These are phyloP conservation scores for Blepharisma undulans DNA, from an alignment of 169 alveolate species.

Conservation along the genomic window DNA sequence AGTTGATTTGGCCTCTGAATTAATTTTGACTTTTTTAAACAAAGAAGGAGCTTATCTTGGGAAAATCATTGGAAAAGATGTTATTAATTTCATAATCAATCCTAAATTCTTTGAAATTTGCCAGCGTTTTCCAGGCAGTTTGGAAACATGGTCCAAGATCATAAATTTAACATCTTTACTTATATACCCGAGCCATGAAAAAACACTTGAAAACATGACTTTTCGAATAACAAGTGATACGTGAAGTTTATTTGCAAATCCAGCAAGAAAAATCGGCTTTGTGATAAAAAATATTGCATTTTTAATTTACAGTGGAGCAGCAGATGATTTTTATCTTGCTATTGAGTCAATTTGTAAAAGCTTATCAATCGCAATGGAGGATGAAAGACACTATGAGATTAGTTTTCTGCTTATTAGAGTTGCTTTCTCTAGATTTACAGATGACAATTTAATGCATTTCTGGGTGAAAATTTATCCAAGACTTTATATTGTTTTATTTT, in stretches of 20 bases:
- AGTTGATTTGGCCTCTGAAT: neutral
- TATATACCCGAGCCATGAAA: neutral
- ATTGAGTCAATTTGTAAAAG: neutral
- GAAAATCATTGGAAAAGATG: neutral
- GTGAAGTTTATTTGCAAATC: neutral
- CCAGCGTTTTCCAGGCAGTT: neutral
- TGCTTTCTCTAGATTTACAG: neutral
- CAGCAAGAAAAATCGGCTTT: neutral
- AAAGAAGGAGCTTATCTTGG: neutral
- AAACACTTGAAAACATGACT: neutral
- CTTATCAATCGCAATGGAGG: neutral
- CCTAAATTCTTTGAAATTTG: neutral
- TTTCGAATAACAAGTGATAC: neutral
- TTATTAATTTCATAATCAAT: neutral
- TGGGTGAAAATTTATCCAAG: neutral
- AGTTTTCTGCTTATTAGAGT: neutral
- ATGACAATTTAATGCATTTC: neutral
- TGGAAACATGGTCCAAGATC: neutral
- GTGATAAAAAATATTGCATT: neutral
- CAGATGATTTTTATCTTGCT: neutral
- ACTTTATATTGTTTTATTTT: neutral
- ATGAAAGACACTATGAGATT: neutral
- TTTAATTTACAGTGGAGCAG: neutral
- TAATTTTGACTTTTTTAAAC: neutral
- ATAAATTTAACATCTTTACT: neutral